Percentiles rank a stretch among this genome's conserved stretches.
These are phyloP conservation scores for Fusarium avenaceum DNA, from an alignment of 2,329 filamentous ascomycete species.

Conservation along the genomic window DNA sequence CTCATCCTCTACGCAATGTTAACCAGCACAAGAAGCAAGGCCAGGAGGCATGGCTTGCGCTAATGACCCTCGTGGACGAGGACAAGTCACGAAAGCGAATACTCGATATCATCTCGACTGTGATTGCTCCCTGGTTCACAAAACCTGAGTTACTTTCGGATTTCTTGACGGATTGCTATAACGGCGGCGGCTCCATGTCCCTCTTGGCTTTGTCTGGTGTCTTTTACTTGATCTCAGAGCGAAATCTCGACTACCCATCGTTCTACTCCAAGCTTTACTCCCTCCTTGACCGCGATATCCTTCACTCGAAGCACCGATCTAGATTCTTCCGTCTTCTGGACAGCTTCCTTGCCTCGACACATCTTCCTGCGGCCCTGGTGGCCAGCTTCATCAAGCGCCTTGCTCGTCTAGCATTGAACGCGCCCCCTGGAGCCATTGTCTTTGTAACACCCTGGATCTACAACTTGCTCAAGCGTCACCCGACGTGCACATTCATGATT, in stretches of 20 bases:
- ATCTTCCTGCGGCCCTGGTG: constrained; percentile 90
- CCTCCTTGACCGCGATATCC: constrained; percentile 83
- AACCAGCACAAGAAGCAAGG: constrained; percentile 81
- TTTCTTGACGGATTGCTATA: constrained; percentile 94
- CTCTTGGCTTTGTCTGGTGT: constrained; percentile 91
- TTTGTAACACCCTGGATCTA: constrained; percentile 93
- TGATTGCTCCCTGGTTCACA: constrained; percentile 89
- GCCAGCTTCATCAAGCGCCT: constrained; percentile 98
- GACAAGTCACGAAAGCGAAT: constrained; percentile 84
- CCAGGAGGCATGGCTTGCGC: constrained; percentile 87
- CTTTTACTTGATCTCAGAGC: constrained; percentile 93
- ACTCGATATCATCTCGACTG: constrained; percentile 79
- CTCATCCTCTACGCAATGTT: constrained; percentile 74
- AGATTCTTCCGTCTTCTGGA: constrained; percentile 93
- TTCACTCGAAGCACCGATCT: constrained; percentile 95
- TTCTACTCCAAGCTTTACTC: constrained; percentile 97
- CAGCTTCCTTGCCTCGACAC: constrained; percentile 89
- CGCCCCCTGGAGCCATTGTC: constrained; percentile 90
- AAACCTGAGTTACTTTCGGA: constrained; percentile 93
- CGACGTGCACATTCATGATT: constrained; percentile 94
- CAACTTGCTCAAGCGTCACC: constrained; percentile 91
- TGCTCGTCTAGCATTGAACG: constrained; percentile 84
- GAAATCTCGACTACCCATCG: constrained; percentile 94
- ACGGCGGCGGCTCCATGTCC: constrained; percentile 86
- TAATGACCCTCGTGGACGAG: constrained; percentile 76